Evolutionary conservation across 176 grass and related monocot genomes (phyloP).

Genomic region (Dactylis glomerata): DNA sequence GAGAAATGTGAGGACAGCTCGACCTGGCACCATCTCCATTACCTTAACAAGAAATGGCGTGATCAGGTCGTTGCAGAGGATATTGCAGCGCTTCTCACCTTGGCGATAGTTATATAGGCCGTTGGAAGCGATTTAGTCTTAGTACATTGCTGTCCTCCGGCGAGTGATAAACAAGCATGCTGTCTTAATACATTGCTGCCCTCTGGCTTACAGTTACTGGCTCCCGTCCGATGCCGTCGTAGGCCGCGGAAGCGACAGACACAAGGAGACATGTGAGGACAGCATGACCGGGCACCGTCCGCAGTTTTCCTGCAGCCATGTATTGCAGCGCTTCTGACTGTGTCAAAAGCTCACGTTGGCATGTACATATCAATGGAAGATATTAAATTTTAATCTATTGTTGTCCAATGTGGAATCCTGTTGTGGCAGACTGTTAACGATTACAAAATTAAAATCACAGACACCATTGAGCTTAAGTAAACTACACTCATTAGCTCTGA

Average conservation of each 20-base stretch:
- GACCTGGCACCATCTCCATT: not conserved
- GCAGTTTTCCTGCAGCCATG: too few species aligned
- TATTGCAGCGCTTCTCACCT: not conserved
- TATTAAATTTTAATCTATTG: too few species aligned
- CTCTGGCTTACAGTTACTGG: not conserved
- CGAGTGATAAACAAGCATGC: too few species aligned
- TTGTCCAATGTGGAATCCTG: too few species aligned
- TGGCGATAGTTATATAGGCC: not conserved
- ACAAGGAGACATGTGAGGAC: conserved; percentile 8
- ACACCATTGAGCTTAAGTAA: too few species aligned
- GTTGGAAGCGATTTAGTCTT: not conserved
- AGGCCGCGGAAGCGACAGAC: not conserved
- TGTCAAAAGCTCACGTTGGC: not conserved
- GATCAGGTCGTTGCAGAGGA: not conserved
- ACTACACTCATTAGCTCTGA: too few species aligned
- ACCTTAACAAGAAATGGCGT: not conserved
- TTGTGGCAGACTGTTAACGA: too few species aligned
- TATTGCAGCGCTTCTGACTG: not conserved
- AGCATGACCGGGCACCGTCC: not conserved
- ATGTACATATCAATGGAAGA: too few species aligned
- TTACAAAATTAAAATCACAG: too few species aligned
- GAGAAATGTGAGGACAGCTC: conserved; percentile 5
- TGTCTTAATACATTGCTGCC: too few species aligned
- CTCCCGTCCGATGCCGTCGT: not conserved
- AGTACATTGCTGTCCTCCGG: too few species aligned